Percentiles rank a stretch among this genome's conserved stretches.
Evolutionary conservation across 2,329 filamentous ascomycete species (phyloP).

Genomic region (Claviceps sp.): DNA sequence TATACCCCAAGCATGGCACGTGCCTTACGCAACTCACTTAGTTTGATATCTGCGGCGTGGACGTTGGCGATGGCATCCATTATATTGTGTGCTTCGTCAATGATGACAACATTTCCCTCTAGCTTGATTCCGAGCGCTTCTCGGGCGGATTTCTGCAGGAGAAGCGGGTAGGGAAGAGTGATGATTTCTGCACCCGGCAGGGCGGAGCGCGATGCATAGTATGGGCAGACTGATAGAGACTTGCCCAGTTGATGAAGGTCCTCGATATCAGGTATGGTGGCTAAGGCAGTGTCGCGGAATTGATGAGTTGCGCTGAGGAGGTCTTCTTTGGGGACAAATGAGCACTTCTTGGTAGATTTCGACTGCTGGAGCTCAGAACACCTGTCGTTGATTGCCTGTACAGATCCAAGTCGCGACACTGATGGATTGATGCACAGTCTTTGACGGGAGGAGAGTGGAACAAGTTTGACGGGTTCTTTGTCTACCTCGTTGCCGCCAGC

Average conservation of each 20-base stretch:
- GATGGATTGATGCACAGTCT: conserved; percentile 80
- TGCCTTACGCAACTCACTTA: conserved; percentile 59
- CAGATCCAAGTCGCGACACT: conserved; percentile 55
- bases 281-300: conserved; percentile 75
- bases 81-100: conserved; percentile 95
- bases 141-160: conserved; percentile 75
- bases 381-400: conserved; percentile 81
- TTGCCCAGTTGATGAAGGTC: conserved; percentile 71
- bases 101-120: conserved; percentile 80
- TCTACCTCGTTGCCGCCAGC: conserved; percentile 13
- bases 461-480: conserved; percentile 50
- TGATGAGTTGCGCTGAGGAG: conserved; percentile 57
- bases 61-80: conserved; percentile 90
- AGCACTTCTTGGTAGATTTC: conserved; percentile 45
- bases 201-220: conserved; percentile 83
- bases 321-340: conserved; percentile 66
- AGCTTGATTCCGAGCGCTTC: conserved; percentile 79
- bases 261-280: conserved; percentile 84
- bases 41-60: conserved; percentile 63
- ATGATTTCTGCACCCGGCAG: conserved; percentile 80
- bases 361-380: conserved; percentile 83
- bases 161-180: conserved; percentile 79
- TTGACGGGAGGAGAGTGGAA: conserved; percentile 76
- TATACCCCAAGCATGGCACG: conserved; percentile 69
- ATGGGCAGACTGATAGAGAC: conserved; percentile 73